Percentiles rank a stretch among this genome's conserved stretches.
Evolutionary conservation across 345 rosid genomes (phyloP).

Genomic region (Syzygium jambos): DNA sequence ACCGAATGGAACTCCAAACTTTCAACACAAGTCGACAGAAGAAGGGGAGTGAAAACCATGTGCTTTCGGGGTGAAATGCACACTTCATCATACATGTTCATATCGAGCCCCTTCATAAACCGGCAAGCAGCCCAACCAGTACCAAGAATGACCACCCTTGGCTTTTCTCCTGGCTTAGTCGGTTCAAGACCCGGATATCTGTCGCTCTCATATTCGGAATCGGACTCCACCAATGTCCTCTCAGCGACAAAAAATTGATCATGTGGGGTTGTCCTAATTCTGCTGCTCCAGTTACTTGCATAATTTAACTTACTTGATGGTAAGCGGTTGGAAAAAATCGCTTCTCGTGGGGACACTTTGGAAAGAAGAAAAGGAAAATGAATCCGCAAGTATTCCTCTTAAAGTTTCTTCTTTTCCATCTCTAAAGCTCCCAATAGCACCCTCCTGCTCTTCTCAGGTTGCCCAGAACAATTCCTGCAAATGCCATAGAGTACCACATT

Average conservation of each 20-base stretch:
- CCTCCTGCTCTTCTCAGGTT: slow-evolving; percentile 44
- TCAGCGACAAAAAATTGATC: slow-evolving; percentile 22
- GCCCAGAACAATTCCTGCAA: slow-evolving; percentile 37
- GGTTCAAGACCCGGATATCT: slow-evolving; percentile 44
- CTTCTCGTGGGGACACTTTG: slow-evolving; percentile 5
- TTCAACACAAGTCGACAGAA: slow-evolving; percentile 27
- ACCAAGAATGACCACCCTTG: slow-evolving; percentile 68
- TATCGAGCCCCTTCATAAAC: slow-evolving; percentile 61
- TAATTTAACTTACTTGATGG: slow-evolving; percentile 5
- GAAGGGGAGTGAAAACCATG: slow-evolving; percentile 52
- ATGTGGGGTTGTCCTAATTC: slow-evolving; percentile 32
- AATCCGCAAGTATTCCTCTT: slow-evolving; percentile 1
- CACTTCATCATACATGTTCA: slow-evolving; percentile 43
- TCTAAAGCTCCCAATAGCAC: slow-evolving; percentile 8
- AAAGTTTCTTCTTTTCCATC: slow-evolving; percentile 4
- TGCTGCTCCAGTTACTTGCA: slow-evolving; percentile 31
- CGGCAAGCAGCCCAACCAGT: slow-evolving; percentile 77
- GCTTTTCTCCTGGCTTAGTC: slow-evolving; percentile 61
- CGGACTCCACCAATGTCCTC: slow-evolving; percentile 23
- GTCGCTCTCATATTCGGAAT: slow-evolving; percentile 24
- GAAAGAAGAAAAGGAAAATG: slow-evolving; percentile 5
- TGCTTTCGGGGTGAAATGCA: slow-evolving; percentile 74
- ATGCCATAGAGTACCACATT: slow-evolving; percentile 32
- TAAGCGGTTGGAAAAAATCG: slow-evolving; percentile 6
- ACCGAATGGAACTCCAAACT: slow-evolving; percentile 89